Conservation (phyloP, 331 rosid species). For the Pyracantha coccinea region DNA sequence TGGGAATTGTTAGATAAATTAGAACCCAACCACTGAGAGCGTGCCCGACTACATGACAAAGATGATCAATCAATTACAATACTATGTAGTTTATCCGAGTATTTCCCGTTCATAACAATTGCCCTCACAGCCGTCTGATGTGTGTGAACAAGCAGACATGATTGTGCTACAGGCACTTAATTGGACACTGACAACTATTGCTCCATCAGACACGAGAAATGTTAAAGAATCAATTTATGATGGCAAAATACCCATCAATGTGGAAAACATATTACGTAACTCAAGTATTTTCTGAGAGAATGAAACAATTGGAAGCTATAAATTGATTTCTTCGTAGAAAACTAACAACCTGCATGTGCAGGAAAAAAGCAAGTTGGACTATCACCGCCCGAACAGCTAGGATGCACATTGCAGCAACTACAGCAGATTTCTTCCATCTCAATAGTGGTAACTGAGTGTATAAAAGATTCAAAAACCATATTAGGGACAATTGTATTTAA, state of each 20-base stretch:
- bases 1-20: constrained; percentile 27
- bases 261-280: not conserved
- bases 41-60: constrained; percentile 8
- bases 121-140: not conserved
- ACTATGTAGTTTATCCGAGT: not conserved
- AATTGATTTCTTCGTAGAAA: not conserved
- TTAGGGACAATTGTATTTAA: too few relatives aligned
- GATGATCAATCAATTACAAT: not conserved
- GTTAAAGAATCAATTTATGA: not conserved
- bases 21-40: constrained; percentile 16
- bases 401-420: constrained; percentile 93
- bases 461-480: not conserved
- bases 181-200: not conserved
- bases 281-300: not conserved
- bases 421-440: constrained; percentile 97
- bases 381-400: constrained; percentile 91
- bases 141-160: not conserved
- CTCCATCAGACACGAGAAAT: not conserved
- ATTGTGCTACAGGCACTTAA: not conserved
- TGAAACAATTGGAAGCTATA: not conserved
- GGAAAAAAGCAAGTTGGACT: constrained; percentile 97
- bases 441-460: constrained; percentile 58
- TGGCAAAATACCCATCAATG: not conserved
- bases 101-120: too few relatives aligned
- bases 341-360: constrained; percentile 76